Conservation (phyloP, 2,329 filamentous ascomycete species). For the Ophiostoma sp. region DNA sequence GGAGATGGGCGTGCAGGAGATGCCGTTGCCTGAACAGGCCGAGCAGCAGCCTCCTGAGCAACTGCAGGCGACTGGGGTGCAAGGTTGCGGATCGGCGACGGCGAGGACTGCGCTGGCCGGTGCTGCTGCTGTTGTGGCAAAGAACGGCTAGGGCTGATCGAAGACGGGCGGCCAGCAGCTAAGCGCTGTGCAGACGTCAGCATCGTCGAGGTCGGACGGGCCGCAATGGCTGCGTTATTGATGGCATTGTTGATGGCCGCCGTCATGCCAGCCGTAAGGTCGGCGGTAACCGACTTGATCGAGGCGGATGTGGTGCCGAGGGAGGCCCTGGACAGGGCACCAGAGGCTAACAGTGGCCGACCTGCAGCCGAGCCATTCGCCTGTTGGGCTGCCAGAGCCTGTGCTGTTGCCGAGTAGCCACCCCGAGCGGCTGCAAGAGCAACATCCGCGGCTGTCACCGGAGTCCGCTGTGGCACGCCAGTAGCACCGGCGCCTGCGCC, state of each 20-base stretch:
- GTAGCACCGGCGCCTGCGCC: background rate
- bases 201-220: constrained; percentile 10
- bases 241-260: constrained; percentile 23
- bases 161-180: background rate
- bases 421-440: background rate
- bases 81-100: background rate
- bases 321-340: background rate
- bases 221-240: constrained; percentile 22
- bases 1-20: background rate
- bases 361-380: background rate
- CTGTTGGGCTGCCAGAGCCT: background rate
- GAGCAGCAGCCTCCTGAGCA: background rate
- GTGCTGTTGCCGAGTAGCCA: constrained; percentile 4
- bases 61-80: background rate
- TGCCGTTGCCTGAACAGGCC: background rate
- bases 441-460: background rate
- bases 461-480: background rate
- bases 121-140: constrained; percentile 8
- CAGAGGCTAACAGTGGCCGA: background rate
- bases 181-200: constrained; percentile 22
- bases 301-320: background rate
- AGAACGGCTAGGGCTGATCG: background rate
- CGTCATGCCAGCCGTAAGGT: constrained; percentile 24
- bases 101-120: background rate
- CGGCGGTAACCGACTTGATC: background rate